Conservation (phyloP, 2,329 filamentous ascomycete species). For the Acrocalymma vagum region DNA sequence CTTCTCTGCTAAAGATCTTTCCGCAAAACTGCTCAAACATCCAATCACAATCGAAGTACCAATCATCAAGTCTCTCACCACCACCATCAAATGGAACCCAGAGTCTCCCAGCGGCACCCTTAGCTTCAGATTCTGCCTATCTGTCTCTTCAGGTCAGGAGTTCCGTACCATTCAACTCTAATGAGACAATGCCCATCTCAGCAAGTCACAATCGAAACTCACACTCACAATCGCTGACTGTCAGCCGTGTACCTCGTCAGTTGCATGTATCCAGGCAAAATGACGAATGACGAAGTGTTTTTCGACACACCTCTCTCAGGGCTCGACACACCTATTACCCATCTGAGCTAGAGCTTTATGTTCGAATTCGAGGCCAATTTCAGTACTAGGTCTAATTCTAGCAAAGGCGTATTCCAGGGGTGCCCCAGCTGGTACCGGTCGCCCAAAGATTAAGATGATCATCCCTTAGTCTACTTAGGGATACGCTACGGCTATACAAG, state of each 20-base stretch:
- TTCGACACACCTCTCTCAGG: conserved; percentile 22
- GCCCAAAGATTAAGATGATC: too few relatives aligned
- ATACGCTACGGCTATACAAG: too few relatives aligned
- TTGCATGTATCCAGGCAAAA: conserved; percentile 19
- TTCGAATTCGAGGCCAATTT: too few relatives aligned
- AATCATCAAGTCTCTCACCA: conserved; percentile 7
- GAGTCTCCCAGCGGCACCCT: conserved; percentile 4
- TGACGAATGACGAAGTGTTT: conserved; percentile 11
- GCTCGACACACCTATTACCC: conserved; percentile 11
- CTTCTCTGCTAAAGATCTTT: neutral
- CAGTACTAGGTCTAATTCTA: too few relatives aligned
- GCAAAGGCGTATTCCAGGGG: too few relatives aligned
- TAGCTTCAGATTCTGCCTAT: too few relatives aligned
- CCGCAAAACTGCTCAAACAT: neutral
- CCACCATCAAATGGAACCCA: too few relatives aligned
- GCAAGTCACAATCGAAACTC: conserved; percentile 9
- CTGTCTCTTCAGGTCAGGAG: conserved; percentile 2
- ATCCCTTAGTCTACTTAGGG: too few relatives aligned
- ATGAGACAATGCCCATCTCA: conserved; percentile 25
- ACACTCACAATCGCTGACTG: conserved; percentile 2
- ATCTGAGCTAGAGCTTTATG: conserved; percentile 19
- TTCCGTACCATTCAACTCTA: conserved; percentile 7
- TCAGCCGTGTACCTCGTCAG: conserved; percentile 26
- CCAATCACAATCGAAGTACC: conserved; percentile 14
- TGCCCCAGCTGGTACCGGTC: conserved; percentile 27